A percentile compares a stretch with the other conserved stretches of the same genome.
These are phyloP conservation scores for Fraxinus xanthoxyloides DNA, from an alignment of 305 asterid genomes.

Conservation along the genomic window DNA sequence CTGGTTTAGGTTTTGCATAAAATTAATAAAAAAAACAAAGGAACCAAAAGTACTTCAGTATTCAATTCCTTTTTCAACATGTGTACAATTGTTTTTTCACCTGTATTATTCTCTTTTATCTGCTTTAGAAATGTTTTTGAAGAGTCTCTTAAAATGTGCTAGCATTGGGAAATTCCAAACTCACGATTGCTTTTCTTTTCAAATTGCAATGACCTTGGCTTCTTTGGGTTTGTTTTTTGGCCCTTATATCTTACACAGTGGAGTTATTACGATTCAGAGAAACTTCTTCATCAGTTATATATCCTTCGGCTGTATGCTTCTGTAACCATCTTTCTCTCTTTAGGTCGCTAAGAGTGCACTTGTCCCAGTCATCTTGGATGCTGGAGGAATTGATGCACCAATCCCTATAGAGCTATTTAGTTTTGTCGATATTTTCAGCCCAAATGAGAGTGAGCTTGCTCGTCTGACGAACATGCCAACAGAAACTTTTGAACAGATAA, in stretches of 20 bases:
- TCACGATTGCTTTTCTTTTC: background rate
- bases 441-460: slow-evolving; percentile 87
- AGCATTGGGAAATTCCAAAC: background rate
- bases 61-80: background rate
- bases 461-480: slow-evolving; percentile 78
- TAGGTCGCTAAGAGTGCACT: slow-evolving; percentile 78
- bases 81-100: background rate
- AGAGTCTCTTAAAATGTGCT: background rate
- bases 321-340: slow-evolving; percentile 18
- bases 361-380: slow-evolving; percentile 91
- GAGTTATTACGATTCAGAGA: background rate
- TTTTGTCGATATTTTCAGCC: slow-evolving; percentile 72
- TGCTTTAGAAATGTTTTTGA: background rate
- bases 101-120: background rate
- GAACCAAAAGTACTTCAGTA: background rate
- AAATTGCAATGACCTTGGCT: background rate
- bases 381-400: slow-evolving; percentile 87
- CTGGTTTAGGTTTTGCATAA: background rate
- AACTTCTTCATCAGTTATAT: slow-evolving; percentile 2
- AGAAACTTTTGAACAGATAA: slow-evolving; percentile 74
- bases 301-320: background rate
- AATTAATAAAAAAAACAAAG: background rate
- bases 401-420: slow-evolving; percentile 64
- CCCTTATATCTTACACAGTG: background rate
- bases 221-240: background rate